Conservation (phyloP, 1,284 basidiomycete species). For the Apiotrichum porosum region DNA sequence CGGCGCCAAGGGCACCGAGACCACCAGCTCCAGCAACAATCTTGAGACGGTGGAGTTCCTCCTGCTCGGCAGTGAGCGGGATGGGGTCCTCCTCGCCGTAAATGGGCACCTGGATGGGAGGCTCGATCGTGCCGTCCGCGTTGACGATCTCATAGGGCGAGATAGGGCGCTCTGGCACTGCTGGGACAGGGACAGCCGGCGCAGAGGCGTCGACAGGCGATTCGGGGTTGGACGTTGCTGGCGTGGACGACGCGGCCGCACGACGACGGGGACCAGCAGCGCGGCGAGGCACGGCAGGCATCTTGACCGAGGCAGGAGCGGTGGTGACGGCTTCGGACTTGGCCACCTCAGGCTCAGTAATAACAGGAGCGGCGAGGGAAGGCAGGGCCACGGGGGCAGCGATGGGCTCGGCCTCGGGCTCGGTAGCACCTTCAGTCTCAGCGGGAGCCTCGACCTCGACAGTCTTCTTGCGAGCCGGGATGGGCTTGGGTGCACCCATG, state of each 20-base stretch:
- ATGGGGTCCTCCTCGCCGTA: slow-evolving; percentile 9
- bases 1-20: slow-evolving; percentile 36
- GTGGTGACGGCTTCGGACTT: not conserved
- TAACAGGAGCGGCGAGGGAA: not conserved
- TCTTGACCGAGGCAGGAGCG: slow-evolving; percentile 32
- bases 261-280: slow-evolving; percentile 36
- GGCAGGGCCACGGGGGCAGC: slow-evolving; percentile 1
- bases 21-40: slow-evolving; percentile 30
- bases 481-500: slow-evolving; percentile 8
- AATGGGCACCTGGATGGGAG: slow-evolving; percentile 37
- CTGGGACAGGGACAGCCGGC: not conserved
- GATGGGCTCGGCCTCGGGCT: not conserved
- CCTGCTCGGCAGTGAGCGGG: slow-evolving; percentile 1
- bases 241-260: slow-evolving; percentile 7
- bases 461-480: slow-evolving; percentile 23
- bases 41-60: not conserved
- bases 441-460: slow-evolving; percentile 1
- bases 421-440: not conserved
- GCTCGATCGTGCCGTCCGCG: slow-evolving; percentile 26
- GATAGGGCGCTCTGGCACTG: not conserved
- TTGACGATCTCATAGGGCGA: slow-evolving; percentile 11
- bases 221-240: not conserved
- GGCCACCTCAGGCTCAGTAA: not conserved
- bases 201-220: not conserved
- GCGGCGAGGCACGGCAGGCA: slow-evolving; percentile 39